phyloP scores from a whole-genome alignment of 2,329 filamentous ascomycete species.

The Ophiocordyceps unilateralis region DNA sequence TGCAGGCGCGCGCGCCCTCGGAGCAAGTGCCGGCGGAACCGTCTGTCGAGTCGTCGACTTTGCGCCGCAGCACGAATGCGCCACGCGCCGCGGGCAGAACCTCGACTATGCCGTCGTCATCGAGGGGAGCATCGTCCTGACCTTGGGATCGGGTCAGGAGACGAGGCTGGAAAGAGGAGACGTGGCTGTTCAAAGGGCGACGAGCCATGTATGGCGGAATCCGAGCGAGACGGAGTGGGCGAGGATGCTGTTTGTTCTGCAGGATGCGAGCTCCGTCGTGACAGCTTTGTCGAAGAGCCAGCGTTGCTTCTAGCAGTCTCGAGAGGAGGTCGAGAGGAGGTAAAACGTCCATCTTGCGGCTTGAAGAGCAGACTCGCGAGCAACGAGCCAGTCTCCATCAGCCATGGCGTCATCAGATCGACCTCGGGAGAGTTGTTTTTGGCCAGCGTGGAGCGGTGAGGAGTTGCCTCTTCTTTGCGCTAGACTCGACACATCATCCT shows the following conservation, averaged over 20 bases:
- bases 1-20: slow-evolving; percentile 12
- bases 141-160: slow-evolving; percentile 32
- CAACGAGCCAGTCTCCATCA: no score
- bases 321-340: no score
- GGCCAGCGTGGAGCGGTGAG: no score
- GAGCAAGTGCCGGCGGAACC: slow-evolving; percentile 14
- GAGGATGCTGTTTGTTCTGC: slow-evolving; percentile 25
- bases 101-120: slow-evolving; percentile 38
- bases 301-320: neutral
- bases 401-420: no score
- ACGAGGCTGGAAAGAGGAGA: slow-evolving; percentile 30
- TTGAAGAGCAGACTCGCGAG: no score
- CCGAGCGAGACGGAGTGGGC: slow-evolving; percentile 27
- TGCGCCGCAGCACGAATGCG: slow-evolving; percentile 18
- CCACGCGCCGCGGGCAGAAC: slow-evolving; percentile 34
- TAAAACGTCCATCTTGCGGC: no score
- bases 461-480: no score
- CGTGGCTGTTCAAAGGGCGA: slow-evolving; percentile 36
- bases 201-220: slow-evolving; percentile 37
- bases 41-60: slow-evolving; percentile 31
- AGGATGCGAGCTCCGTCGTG: slow-evolving; percentile 10
- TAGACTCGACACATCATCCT: no score
- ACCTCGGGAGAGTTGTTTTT: no score
- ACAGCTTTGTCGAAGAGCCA: neutral
- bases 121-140: slow-evolving; percentile 33